A percentile compares a stretch with the other conserved stretches of the same genome.
phyloP scores from a whole-genome alignment of 2,329 filamentous ascomycete species.

The Endocalyx cinctus region DNA sequence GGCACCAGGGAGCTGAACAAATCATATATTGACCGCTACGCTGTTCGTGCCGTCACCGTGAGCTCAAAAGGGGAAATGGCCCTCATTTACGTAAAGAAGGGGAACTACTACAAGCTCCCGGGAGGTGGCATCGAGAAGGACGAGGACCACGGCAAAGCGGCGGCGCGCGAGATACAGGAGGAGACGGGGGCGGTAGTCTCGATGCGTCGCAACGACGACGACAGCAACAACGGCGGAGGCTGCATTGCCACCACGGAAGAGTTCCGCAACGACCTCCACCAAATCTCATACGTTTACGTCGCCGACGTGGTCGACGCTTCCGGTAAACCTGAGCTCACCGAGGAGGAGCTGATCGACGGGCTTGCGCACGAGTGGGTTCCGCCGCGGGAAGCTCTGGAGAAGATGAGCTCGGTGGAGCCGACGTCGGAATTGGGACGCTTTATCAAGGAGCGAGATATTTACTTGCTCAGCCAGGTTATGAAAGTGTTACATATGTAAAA shows the following conservation, averaged over 20 bases:
- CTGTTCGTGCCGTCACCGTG: constrained; percentile 2
- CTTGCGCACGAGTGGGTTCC: constrained; percentile 3
- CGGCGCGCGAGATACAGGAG: constrained; percentile 4
- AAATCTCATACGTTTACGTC: constrained; percentile 6
- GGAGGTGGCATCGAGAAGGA: constrained; percentile 5
- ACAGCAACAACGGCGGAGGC: no score
- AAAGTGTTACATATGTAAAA: not conserved
- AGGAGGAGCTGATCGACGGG: constrained; percentile 4
- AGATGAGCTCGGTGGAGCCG: constrained; percentile 1
- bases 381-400: constrained; percentile 1
- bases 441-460: not conserved
- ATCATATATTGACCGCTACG: constrained; percentile 2
- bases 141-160: constrained; percentile 1
- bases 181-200: constrained; percentile 5
- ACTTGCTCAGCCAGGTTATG: not conserved
- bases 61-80: not conserved
- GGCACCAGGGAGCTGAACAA: constrained; percentile 1
- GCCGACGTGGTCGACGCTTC: constrained; percentile 4
- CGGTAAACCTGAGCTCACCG: constrained; percentile 2
- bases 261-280: constrained; percentile 5
- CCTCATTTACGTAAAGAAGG: constrained; percentile 5
- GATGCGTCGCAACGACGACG: constrained; percentile 1
- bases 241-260: constrained; percentile 4
- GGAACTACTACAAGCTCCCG: constrained; percentile 5
- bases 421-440: not conserved